phyloP scores from a whole-genome alignment of 495 filamentous ascomycete species.

The Pyrenula massariospora region DNA sequence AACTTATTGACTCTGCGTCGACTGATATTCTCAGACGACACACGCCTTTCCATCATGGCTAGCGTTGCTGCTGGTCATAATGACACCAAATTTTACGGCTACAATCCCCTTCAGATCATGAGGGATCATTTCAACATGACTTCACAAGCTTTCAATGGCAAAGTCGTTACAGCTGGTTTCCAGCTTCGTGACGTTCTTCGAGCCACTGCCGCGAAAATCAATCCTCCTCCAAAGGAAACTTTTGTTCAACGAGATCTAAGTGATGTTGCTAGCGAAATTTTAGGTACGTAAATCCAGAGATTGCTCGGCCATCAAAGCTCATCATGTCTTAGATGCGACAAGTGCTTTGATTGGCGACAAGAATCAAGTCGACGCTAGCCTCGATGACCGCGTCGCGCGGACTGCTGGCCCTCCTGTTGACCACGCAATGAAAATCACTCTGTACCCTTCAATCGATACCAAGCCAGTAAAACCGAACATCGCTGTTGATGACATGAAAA shows the following conservation, averaged over 20 bases:
- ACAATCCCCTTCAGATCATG: too few species aligned
- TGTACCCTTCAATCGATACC: too few species aligned
- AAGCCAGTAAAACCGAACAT: too few species aligned
- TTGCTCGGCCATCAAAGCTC: background rate
- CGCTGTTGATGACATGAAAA: background rate
- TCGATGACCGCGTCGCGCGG: too few species aligned
- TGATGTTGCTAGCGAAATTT: background rate
- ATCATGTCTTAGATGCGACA: background rate
- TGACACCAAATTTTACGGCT: too few species aligned
- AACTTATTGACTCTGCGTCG: too few species aligned
- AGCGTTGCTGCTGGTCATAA: background rate
- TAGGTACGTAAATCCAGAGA: background rate
- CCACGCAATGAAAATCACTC: too few species aligned
- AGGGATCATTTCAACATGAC: background rate
- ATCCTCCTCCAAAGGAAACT: background rate
- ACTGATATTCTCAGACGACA: too few species aligned
- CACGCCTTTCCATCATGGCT: too few species aligned
- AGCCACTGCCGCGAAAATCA: background rate
- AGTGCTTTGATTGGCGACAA: background rate
- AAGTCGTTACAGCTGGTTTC: background rate
- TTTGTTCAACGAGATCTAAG: background rate
- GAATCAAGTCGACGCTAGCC: too few species aligned
- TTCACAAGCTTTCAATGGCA: background rate
- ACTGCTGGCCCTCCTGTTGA: too few species aligned
- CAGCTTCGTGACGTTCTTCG: background rate